Percentiles rank a stretch among this genome's conserved stretches.
Conservation (phyloP, 1,284 basidiomycete species). For the Ceratobasidium sp. region DNA sequence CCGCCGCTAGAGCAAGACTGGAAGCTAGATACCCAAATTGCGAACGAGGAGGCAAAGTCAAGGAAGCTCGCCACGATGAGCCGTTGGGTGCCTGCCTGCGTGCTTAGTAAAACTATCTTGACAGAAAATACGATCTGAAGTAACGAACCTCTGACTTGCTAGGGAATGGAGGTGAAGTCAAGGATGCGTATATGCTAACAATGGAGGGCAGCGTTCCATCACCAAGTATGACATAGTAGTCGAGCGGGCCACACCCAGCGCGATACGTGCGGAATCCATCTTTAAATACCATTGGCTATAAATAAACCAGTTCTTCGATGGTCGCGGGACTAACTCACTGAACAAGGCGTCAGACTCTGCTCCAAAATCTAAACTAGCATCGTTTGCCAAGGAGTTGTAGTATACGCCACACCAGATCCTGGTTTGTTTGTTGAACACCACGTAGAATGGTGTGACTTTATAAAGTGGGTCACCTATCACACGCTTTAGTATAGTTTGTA, state of each 20-base stretch:
- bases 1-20: slow-evolving; percentile 24
- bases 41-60: slow-evolving; percentile 29
- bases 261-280: slow-evolving; percentile 40
- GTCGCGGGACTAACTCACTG: neutral
- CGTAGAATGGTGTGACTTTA: slow-evolving; percentile 36
- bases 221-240: slow-evolving; percentile 38
- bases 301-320: no score
- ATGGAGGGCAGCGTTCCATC: slow-evolving; percentile 34
- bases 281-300: neutral
- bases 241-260: slow-evolving; percentile 35
- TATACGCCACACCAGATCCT: slow-evolving; percentile 38
- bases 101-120: neutral
- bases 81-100: neutral
- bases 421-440: slow-evolving; percentile 32
- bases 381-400: slow-evolving; percentile 40
- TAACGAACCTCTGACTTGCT: neutral
- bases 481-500: neutral
- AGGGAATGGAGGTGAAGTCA: slow-evolving; percentile 14
- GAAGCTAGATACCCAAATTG: slow-evolving; percentile 40
- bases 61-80: slow-evolving; percentile 31
- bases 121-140: neutral
- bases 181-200: slow-evolving; percentile 30
- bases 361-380: slow-evolving; percentile 36
- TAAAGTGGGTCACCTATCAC: slow-evolving; percentile 34
- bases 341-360: slow-evolving; percentile 36